Percentiles rank a stretch among this genome's conserved stretches.
phyloP scores from a whole-genome alignment of 495 filamentous ascomycete genomes.

The Tricharina praecox region DNA sequence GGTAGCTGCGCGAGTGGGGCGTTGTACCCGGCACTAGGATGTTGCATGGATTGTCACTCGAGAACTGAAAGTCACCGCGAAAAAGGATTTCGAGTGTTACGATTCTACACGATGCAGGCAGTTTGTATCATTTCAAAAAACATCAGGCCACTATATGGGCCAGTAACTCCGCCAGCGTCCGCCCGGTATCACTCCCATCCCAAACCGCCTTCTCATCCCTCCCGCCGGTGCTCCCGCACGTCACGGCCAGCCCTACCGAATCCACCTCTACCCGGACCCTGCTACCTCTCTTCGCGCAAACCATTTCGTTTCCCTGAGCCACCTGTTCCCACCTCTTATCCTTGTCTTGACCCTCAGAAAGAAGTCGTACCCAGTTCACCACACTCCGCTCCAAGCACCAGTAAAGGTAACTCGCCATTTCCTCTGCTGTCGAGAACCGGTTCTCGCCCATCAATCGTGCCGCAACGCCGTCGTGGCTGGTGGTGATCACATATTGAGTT shows the following conservation, averaged over 20 bases:
- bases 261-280: slow-evolving; percentile 19
- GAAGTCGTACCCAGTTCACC: slow-evolving; percentile 24
- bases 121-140: too few relatives aligned
- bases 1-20: too few relatives aligned
- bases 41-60: too few relatives aligned
- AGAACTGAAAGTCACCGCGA: too few relatives aligned
- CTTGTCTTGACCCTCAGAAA: slow-evolving; percentile 6
- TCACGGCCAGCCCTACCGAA: slow-evolving; percentile 14
- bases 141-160: slow-evolving; percentile 7
- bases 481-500: slow-evolving; percentile 19
- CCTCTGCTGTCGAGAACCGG: slow-evolving; percentile 16
- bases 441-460: slow-evolving; percentile 21
- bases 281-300: slow-evolving; percentile 17
- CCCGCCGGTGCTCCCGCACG: slow-evolving; percentile 18
- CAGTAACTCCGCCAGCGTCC: slow-evolving; percentile 1
- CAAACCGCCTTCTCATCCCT: slow-evolving; percentile 20
- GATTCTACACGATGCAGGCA: too few relatives aligned
- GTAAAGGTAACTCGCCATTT: slow-evolving; percentile 21
- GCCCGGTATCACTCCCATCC: slow-evolving; percentile 19
- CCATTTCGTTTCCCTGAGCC: slow-evolving; percentile 25
- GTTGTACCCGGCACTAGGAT: too few relatives aligned
- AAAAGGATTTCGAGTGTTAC: too few relatives aligned
- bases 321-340: slow-evolving; percentile 25
- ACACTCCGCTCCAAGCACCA: slow-evolving; percentile 26
- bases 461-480: slow-evolving; percentile 22